A percentile compares a stretch with the other conserved stretches of the same genome.
These are phyloP conservation scores for Russula sp. DNA, from an alignment of 768 basidiomycete genomes.

Conservation along the genomic window DNA sequence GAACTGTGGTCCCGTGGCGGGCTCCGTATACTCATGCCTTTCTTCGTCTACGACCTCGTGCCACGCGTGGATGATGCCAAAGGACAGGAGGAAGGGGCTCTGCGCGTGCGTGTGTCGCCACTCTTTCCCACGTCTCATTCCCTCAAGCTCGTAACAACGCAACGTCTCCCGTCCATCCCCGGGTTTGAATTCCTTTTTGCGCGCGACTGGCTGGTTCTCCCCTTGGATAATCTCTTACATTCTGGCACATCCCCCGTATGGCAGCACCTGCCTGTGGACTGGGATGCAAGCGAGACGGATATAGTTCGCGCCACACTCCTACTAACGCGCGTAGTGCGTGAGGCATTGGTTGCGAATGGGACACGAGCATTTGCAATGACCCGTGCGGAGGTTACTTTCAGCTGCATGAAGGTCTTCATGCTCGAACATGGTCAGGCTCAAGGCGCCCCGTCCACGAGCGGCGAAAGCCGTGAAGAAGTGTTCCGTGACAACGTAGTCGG, in stretches of 20 bases:
- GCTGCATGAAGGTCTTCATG: conserved; percentile 93
- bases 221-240: conserved; percentile 72
- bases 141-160: conserved; percentile 50
- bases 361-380: conserved; percentile 37
- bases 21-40: conserved; percentile 47
- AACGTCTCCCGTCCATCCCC: conserved; percentile 32
- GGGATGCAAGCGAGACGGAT: conserved; percentile 77
- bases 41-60: conserved; percentile 43
- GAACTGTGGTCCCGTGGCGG: conserved; percentile 47
- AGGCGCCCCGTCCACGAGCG: conserved; percentile 27
- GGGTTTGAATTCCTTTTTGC: conserved; percentile 39
- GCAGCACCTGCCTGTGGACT: conserved; percentile 53
- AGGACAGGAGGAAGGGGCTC: neutral
- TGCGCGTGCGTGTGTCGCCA: conserved; percentile 41
- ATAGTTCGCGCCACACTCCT: conserved; percentile 62
- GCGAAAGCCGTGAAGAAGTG: conserved; percentile 40
- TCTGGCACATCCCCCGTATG: conserved; percentile 72
- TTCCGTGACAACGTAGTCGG: conserved; percentile 70
- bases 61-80: conserved; percentile 28
- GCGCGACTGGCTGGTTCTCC: conserved; percentile 59
- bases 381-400: conserved; percentile 56
- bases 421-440: conserved; percentile 73
- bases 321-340: conserved; percentile 45
- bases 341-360: conserved; percentile 37
- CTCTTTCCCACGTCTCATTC: conserved; percentile 44